A percentile compares a stretch with the other conserved stretches of the same genome.
Conservation (phyloP, 2,329 filamentous ascomycete genomes). For the Cytospora mali region DNA sequence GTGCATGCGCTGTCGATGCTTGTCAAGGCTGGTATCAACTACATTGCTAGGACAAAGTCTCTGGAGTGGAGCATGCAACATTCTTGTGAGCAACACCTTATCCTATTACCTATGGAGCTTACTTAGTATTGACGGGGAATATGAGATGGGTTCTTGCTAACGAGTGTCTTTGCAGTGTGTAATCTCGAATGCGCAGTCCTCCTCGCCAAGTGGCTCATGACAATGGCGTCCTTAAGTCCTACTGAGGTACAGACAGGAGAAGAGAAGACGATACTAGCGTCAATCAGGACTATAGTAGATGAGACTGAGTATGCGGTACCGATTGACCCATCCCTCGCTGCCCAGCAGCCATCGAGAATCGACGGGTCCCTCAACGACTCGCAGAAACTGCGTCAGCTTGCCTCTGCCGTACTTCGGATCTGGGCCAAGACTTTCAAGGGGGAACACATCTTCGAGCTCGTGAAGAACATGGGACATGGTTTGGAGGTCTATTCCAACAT, state of each 20-base stretch:
- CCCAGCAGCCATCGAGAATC: conserved; percentile 42
- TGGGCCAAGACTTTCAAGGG: conserved; percentile 67
- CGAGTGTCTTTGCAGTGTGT: conserved; percentile 47
- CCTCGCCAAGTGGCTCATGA: conserved; percentile 63
- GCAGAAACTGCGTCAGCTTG: conserved; percentile 56
- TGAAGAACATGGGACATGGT: conserved; percentile 59
- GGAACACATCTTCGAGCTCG: conserved; percentile 62
- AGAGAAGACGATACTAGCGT: conserved; percentile 58
- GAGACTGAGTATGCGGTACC: conserved; percentile 66
- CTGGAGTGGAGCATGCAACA: conserved; percentile 66
- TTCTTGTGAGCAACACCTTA: conserved; percentile 49
- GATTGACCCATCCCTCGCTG: conserved; percentile 57
- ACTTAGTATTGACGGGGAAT: not conserved
- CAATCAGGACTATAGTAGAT: conserved; percentile 60
- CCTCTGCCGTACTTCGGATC: conserved; percentile 59
- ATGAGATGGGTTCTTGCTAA: not conserved
- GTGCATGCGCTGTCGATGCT: conserved; percentile 70
- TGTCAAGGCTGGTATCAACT: conserved; percentile 65
- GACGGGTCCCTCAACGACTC: conserved; percentile 52
- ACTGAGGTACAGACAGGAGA: conserved; percentile 54
- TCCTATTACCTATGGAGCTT: not conserved
- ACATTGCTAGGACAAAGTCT: conserved; percentile 63
- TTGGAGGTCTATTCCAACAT: conserved; percentile 60
- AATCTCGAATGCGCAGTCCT: conserved; percentile 65
- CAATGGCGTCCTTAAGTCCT: conserved; percentile 54